Percentiles rank a stretch among this genome's conserved stretches.
Evolutionary conservation across 805 yeast genomes (phyloP).

Genomic region (Ogataea methanolica): DNA sequence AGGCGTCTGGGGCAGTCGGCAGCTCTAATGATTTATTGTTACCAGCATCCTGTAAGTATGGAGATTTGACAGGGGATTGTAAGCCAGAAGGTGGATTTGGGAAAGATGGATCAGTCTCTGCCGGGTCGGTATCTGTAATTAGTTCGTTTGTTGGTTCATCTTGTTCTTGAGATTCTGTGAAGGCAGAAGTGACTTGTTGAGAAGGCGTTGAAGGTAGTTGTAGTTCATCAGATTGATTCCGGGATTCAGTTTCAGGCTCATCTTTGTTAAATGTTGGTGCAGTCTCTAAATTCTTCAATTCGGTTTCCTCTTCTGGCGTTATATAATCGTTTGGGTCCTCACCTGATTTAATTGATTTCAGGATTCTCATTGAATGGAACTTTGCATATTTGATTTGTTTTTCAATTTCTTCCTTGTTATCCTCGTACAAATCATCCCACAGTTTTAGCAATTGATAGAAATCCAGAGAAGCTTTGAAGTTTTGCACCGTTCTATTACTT

Average conservation of each 20-base stretch:
- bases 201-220: slow-evolving; percentile 11
- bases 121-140: slow-evolving; percentile 3
- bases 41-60: not conserved
- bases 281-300: slow-evolving; percentile 11
- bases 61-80: slow-evolving; percentile 4
- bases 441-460: slow-evolving; percentile 48
- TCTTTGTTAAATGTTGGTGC: not conserved
- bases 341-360: slow-evolving; percentile 43
- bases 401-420: slow-evolving; percentile 19
- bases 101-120: not conserved
- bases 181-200: not conserved
- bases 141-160: not conserved
- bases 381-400: slow-evolving; percentile 55
- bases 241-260: not conserved
- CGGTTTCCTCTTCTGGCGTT: slow-evolving; percentile 33
- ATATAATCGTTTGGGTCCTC: slow-evolving; percentile 56
- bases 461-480: slow-evolving; percentile 49
- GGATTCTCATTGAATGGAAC: slow-evolving; percentile 55
- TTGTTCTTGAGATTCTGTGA: not conserved
- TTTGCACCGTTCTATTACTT: slow-evolving; percentile 43
- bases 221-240: not conserved
- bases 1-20: slow-evolving; percentile 15
- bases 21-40: not conserved
- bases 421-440: slow-evolving; percentile 30
- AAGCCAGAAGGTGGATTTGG: slow-evolving; percentile 14